Percentiles rank a stretch among this genome's conserved stretches.
phyloP scores from a whole-genome alignment of 2,329 filamentous ascomycete genomes.

The Ophiosphaerella korrae region DNA sequence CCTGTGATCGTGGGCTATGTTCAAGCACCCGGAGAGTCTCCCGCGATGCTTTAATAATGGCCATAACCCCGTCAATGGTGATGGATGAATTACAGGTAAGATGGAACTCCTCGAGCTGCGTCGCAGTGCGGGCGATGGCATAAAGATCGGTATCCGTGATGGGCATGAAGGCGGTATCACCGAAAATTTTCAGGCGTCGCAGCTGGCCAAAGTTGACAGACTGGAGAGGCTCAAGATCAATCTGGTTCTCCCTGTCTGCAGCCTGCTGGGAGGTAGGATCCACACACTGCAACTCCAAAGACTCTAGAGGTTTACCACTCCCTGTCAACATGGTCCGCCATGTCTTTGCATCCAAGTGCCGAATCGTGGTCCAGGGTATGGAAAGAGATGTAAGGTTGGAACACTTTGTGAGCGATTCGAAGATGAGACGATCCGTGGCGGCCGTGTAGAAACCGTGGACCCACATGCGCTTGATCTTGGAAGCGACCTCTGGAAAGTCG shows the following conservation, averaged over 20 bases:
- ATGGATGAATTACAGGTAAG: conserved; percentile 60
- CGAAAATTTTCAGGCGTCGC: conserved; percentile 59
- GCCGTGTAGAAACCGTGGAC: conserved; percentile 61
- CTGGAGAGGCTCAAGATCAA: conserved; percentile 53
- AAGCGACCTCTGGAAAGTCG: conserved; percentile 52
- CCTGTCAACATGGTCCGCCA: conserved; percentile 56
- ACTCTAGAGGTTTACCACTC: conserved; percentile 52
- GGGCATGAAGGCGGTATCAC: conserved; percentile 59
- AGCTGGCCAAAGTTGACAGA: conserved; percentile 58
- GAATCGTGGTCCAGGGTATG: conserved; percentile 59
- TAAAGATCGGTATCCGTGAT: conserved; percentile 57
- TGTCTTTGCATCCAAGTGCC: conserved; percentile 54
- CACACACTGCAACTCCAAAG: conserved; percentile 58
- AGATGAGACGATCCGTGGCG: conserved; percentile 57
- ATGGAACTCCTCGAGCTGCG: conserved; percentile 58
- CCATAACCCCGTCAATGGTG: conserved; percentile 59
- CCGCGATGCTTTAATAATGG: conserved; percentile 56
- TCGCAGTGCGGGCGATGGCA: conserved; percentile 58
- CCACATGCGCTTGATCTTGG: conserved; percentile 59
- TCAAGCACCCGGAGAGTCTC: conserved; percentile 57
- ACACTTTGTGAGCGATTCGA: conserved; percentile 55
- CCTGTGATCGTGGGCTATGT: conserved; percentile 58
- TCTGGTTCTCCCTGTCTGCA: conserved; percentile 44
- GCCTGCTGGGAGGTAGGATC: conserved; percentile 56
- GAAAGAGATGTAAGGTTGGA: conserved; percentile 54